Conservation (phyloP, 2,329 filamentous ascomycete genomes). For the Huntiella savannae region DNA sequence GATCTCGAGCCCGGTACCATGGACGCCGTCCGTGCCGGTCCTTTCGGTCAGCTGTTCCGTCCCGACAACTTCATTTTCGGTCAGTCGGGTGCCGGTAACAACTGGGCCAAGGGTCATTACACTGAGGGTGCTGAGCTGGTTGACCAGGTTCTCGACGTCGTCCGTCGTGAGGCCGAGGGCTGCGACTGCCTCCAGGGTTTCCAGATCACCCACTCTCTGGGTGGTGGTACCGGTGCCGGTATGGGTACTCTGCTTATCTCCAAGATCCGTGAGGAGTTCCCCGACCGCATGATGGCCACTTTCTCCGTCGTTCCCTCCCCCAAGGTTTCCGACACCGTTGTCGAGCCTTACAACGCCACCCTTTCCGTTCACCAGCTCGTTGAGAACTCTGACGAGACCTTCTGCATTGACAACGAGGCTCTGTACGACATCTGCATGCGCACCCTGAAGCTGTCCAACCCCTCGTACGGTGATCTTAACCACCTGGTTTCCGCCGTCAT, state of each 20-base stretch:
- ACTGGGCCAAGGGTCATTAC: constrained; percentile 99
- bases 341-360: constrained; percentile 99
- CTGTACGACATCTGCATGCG: constrained; percentile 99
- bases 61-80: constrained; percentile 99
- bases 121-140: constrained; percentile 98
- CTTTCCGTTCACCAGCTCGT: constrained; percentile 98
- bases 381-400: constrained; percentile 99
- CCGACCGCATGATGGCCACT: constrained; percentile 99
- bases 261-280: constrained; percentile 99
- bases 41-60: constrained; percentile 97
- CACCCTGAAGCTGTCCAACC: constrained; percentile 95
- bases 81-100: constrained; percentile 99
- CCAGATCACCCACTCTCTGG: constrained; percentile 99
- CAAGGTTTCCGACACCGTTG: constrained; percentile 98
- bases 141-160: constrained; percentile 93
- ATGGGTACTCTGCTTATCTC: constrained; percentile 99
- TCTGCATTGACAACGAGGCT: constrained; percentile 99
- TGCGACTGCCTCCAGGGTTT: constrained; percentile 99
- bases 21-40: constrained; percentile 95
- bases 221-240: constrained; percentile 99
- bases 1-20: constrained; percentile 99
- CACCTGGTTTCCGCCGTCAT: constrained; percentile 98
- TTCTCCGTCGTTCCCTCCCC: constrained; percentile 98
- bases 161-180: constrained; percentile 94
- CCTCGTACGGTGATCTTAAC: constrained; percentile 98